Evolutionary conservation across 345 rosid species (phyloP), one percentile per base, ranked within the genome.

Genomic region (Chamaenerion angustifolium): DNA sequence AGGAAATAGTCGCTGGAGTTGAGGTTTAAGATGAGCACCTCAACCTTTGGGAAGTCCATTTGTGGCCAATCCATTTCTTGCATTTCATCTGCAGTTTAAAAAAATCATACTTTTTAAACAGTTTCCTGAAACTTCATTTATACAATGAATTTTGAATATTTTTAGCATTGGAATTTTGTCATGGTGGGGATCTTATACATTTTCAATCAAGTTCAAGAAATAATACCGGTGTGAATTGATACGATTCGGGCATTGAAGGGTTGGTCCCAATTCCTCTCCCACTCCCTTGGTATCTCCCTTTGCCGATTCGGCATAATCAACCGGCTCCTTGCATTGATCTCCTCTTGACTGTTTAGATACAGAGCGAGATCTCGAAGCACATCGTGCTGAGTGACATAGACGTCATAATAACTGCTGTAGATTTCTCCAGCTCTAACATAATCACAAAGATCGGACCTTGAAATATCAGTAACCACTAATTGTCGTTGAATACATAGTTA

Each of bases 341-440:
- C 59, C 13, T 68, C 85, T 6, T 15, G 50, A 19, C 59, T 76
- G 64, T 73, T 68, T 55, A 78, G 52, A 66, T 82, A 69, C 66
- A 92, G 65, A 9, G 98, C 95, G 6, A 92, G 82, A 68, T 84
- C 96, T 46, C 98, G 71, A 57, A 92, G 59, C 58, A 87, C 95
- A 67, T 92, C 98, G 62, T 92, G 98, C 49, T 84, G 96, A 44
- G 76, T 78, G 48, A 82, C 83, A 46, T 68, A 74, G 19, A 84
- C 71, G 61, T 92, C 96, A 49, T 76, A 71, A 70, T 72, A 76
- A 61, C 89, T 69, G 60, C 87, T 71, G 46, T 80, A 86, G 13
- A 59, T 46, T 37, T 80, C 88, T 53, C 85, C 89, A 61, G 73
- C 79, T 56, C 96, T 92, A 76, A 43, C 14, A 61, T 55, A 69